phyloP scores from a whole-genome alignment of 768 basidiomycete genomes.

The Leucogyrophana mollusca region DNA sequence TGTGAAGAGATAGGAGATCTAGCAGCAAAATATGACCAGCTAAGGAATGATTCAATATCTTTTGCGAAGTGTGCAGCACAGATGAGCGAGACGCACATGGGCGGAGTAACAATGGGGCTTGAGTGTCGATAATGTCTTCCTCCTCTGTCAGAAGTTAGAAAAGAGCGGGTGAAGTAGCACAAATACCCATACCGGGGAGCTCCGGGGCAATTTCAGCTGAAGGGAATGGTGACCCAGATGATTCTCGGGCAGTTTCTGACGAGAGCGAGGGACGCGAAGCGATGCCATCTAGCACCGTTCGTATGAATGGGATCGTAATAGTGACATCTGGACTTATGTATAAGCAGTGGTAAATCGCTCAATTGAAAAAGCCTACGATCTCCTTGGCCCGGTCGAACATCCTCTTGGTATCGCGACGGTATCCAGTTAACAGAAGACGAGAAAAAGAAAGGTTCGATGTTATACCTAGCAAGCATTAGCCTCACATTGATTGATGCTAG shows the following conservation, averaged over 20 bases:
- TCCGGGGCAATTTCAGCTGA: not conserved
- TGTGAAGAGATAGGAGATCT: conserved; percentile 54
- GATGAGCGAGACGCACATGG: conserved; percentile 25
- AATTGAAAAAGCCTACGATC: conserved; percentile 55
- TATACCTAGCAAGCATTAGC: conserved; percentile 33
- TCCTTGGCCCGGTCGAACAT: conserved; percentile 33
- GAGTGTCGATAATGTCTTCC: conserved; percentile 47
- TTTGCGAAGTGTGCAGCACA: not conserved
- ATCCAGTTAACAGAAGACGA: conserved; percentile 67
- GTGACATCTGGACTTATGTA: conserved; percentile 46
- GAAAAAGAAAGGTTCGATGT: conserved; percentile 65
- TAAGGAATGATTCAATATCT: conserved; percentile 10
- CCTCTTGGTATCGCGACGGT: conserved; percentile 63
- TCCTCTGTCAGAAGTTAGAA: conserved; percentile 9
- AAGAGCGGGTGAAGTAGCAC: not conserved
- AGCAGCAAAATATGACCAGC: conserved; percentile 25
- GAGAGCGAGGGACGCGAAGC: conserved; percentile 19
- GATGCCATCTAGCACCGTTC: conserved; percentile 32
- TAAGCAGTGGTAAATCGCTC: conserved; percentile 27
- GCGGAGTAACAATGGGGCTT: conserved; percentile 40
- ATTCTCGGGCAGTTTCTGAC: not conserved
- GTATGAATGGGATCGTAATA: conserved; percentile 51
- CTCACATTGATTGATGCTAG: not conserved
- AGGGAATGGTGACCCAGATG: not conserved
- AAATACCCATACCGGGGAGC: conserved; percentile 9